Evolutionary conservation across 495 filamentous ascomycete species (phyloP), one percentile per base, ranked within the genome.

Genomic region (Cenococcum geophilum): DNA sequence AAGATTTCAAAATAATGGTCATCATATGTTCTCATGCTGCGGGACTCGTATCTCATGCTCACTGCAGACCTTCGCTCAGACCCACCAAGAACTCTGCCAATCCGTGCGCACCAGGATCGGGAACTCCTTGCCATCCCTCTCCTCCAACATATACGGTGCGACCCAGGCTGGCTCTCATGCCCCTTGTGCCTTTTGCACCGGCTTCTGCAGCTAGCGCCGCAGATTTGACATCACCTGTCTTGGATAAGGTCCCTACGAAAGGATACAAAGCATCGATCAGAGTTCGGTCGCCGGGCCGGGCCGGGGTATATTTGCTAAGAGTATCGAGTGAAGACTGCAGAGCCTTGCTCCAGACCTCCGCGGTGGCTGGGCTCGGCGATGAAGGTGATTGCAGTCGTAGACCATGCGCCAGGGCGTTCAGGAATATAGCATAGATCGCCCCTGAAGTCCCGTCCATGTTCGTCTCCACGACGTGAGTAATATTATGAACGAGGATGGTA

Each of bases 391-490:
- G 80, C 9, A 76, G 76, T 35, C 86, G 84, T 14, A 98, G 77
- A 0, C 86, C 84, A 61, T 87, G 83, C 20, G 88, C 86, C 1
- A 98, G 84, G 0, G 92, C 84, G 72, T 96, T 96, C 55, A 98
- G 80, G 79, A 96, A 98, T 65, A 98, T 98, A 40, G 91, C 89
- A 72, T 95, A 97, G 27, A 98, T 78, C 5, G 95, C 93, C 1
- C 93, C 93, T 0, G 91, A 96, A 11, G 93, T 98, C 52, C 93
- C 93, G 70, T 96, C 93, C 93, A 98, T 98, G 45, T 78, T 83
- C 43, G 75, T 85, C 71, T 98, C 93, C n/a, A 97, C 84, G 4
- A 91, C 82, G 8, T 80, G 80, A n/a, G 88, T 86, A 57, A 98
- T 88, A 62, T 80, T 82, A 56, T 85, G 79, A 16, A 97, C 76